Evolutionary conservation across 2,329 filamentous ascomycete genomes (phyloP).

Genomic region (Eutypa lata): DNA sequence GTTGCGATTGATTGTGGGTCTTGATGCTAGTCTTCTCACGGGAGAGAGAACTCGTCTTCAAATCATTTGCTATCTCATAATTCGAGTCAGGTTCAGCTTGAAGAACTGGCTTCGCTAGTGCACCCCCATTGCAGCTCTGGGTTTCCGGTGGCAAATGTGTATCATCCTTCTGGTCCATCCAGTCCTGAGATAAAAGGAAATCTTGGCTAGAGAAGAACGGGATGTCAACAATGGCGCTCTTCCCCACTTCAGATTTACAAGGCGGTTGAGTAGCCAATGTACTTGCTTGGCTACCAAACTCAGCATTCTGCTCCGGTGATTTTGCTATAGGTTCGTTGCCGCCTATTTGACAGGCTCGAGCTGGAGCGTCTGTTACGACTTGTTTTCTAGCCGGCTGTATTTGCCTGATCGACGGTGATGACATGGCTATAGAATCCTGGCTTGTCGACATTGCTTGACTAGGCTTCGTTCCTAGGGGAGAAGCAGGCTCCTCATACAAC

Average conservation of each 20-base stretch:
- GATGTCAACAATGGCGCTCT: conserved; percentile 17
- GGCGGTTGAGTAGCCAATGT: background rate
- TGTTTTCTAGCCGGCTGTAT: background rate
- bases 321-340: background rate
- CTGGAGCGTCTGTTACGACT: no score
- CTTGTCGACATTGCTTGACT: conserved; percentile 17
- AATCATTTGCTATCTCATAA: background rate
- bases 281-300: background rate
- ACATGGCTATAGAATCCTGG: background rate
- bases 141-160: conserved; percentile 12
- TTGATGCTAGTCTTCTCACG: background rate
- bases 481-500: conserved; percentile 37
- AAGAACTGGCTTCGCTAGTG: background rate
- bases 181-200: conserved; percentile 42
- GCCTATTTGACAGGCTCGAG: background rate
- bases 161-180: conserved; percentile 38
- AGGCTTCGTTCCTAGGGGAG: conserved; percentile 19
- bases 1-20: background rate
- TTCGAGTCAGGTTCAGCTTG: background rate
- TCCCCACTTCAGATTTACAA: conserved; percentile 1
- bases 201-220: conserved; percentile 44
- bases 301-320: background rate
- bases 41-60: background rate
- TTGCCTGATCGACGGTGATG: background rate
- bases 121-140: background rate